Conservation (phyloP, 1,284 basidiomycete genomes). For the Butyriboletus regius region DNA sequence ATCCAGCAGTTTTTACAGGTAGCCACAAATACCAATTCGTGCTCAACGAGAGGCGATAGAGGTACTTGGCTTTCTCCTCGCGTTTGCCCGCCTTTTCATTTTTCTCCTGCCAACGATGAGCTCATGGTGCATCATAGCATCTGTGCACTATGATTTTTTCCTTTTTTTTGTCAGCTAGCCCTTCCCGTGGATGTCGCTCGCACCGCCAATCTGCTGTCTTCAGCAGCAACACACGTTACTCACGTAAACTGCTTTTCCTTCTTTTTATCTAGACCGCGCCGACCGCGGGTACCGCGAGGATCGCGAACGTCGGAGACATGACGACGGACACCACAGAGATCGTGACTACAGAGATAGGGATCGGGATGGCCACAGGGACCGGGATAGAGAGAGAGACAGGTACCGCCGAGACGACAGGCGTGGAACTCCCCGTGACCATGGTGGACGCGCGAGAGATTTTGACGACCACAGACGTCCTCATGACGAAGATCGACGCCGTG, state of each 20-base stretch:
- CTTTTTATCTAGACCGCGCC: slow-evolving; percentile 39
- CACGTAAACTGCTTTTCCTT: slow-evolving; percentile 40
- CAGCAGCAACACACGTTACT: slow-evolving; percentile 43
- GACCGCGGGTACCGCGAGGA: slow-evolving; percentile 52
- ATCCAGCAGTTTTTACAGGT: slow-evolving; percentile 26
- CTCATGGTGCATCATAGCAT: slow-evolving; percentile 58
- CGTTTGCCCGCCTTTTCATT: slow-evolving; percentile 20
- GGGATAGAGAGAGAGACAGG: slow-evolving; percentile 37
- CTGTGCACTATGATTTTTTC: slow-evolving; percentile 50
- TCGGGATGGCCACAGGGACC: slow-evolving; percentile 38
- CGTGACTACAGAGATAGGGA: slow-evolving; percentile 41
- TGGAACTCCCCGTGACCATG: slow-evolving; percentile 32
- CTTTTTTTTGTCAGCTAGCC: slow-evolving; percentile 54
- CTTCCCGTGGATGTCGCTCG: slow-evolving; percentile 34
- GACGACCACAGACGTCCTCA: slow-evolving; percentile 41
- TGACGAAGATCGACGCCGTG: slow-evolving; percentile 44
- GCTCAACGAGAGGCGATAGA: slow-evolving; percentile 32
- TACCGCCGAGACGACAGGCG: slow-evolving; percentile 41
- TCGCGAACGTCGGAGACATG: slow-evolving; percentile 47
- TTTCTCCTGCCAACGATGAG: slow-evolving; percentile 30
- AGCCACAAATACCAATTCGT: slow-evolving; percentile 27
- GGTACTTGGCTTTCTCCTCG: slow-evolving; percentile 30
- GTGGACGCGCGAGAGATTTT: slow-evolving; percentile 36
- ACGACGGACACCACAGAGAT: slow-evolving; percentile 46
- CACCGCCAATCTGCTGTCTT: slow-evolving; percentile 34